Conservation (phyloP, 2,329 filamentous ascomycete genomes). For the Myriosclerotinia duriaeana region DNA sequence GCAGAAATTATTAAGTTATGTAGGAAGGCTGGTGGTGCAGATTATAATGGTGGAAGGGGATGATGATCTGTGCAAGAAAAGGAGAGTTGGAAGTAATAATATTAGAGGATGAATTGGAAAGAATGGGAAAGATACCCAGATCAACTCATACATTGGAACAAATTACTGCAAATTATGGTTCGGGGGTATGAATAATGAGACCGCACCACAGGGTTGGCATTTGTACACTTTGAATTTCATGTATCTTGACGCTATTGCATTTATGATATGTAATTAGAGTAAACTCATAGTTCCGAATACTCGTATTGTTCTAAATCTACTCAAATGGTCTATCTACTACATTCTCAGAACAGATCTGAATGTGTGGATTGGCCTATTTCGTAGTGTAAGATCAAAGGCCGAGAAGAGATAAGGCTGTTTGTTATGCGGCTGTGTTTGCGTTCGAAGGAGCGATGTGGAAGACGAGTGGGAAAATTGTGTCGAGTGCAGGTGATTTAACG, state of each 20-base stretch:
- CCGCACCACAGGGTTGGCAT: neutral
- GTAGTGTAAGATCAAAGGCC: constrained; percentile 29
- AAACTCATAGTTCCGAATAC: constrained; percentile 20
- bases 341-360: constrained; percentile 35
- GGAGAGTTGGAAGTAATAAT: constrained; percentile 18
- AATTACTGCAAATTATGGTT: neutral
- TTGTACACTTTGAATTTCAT: neutral
- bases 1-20: constrained; percentile 59
- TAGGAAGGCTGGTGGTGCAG: constrained; percentile 66
- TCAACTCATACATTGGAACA: neutral
- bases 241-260: constrained; percentile 7
- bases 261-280: neutral
- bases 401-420: constrained; percentile 32
- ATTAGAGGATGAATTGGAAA: constrained; percentile 1
- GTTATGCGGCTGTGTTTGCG: constrained; percentile 19
- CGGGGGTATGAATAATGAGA: neutral
- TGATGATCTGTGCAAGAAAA: constrained; percentile 12
- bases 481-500: constrained; percentile 27
- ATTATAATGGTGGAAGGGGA: constrained; percentile 66
- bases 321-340: constrained; percentile 34
- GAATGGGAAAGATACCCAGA: constrained; percentile 15
- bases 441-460: constrained; percentile 36
- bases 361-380: constrained; percentile 28
- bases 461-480: constrained; percentile 30
- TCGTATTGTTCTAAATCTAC: constrained; percentile 22